Base-by-base conservation (phyloP, 2,329 filamentous ascomycete genomes). In the Passalora sequoiae region DNA sequence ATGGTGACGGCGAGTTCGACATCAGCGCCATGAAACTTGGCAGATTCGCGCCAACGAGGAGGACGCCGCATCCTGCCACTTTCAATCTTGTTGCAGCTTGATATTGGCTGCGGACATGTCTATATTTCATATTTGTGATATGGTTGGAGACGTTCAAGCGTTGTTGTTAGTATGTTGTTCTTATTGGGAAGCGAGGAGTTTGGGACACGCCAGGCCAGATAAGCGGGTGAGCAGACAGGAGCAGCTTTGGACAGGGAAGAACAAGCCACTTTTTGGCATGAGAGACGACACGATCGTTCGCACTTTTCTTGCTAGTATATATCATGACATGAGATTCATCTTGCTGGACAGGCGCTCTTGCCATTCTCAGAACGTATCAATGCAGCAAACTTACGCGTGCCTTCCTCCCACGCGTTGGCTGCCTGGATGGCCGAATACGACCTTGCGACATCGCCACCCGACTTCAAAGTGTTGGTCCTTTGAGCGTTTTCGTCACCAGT, bases 121-220 rank as follows among this genome's bases (percentile, higher is more conserved):
- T 44, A 55, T 43, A n/a, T 43, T 41, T 46, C 44, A 20, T 30
- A 33, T 30, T 35, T 47, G 10, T 39, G n/a, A 13, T 33, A 13
- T 29, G 7, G 37, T 5, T 17, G n/a, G 37, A 21, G 39, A 38
- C 51, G 51, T 53, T 51, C 41, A 30, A 54, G 51, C 51, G 54
- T 24, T 30, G 25, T 24, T 37, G 22, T 15, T 29, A n/a, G 38
- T 41, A 35, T 38, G 20, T 22, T 35, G 7, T 29, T 25, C 37
- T 15, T 22, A 19, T 40, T 33, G 38, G 44, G 32, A 31, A 48
- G 45, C 44, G 45, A 37, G 47, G 50, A 53, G 47, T 53, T 40
- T 40, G 15, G 38, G 41, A 20, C 24, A 17, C 19, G 28, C 28
- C n/a, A 24, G 21, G n/a, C n/a, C n/a, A n/a, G n/a, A n/a, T n/a